Percentiles rank a stretch among this genome's conserved stretches.
Conservation (phyloP, 2,329 filamentous ascomycete genomes). For the Sordariomycetes sp. region DNA sequence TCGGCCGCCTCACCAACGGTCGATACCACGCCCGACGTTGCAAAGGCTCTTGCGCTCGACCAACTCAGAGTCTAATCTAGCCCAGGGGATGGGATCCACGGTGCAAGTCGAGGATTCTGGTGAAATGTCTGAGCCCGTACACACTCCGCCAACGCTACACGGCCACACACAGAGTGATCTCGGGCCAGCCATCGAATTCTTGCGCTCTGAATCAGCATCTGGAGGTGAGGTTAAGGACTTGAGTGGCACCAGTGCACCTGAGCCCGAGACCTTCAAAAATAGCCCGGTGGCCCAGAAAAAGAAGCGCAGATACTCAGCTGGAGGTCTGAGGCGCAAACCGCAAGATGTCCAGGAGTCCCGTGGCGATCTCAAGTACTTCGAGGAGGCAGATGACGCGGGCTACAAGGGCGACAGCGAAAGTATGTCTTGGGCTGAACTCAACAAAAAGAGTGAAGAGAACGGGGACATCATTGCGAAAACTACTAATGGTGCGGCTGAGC, state of each 20-base stretch:
- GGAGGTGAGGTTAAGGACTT: slow-evolving; percentile 41
- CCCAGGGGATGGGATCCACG: slow-evolving; percentile 6
- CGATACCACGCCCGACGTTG: slow-evolving; percentile 45
- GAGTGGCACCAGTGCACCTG: slow-evolving; percentile 56
- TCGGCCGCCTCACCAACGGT: slow-evolving; percentile 59
- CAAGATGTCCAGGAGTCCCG: slow-evolving; percentile 60
- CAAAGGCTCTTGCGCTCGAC: slow-evolving; percentile 34
- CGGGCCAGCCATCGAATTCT: slow-evolving; percentile 13
- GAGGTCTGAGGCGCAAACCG: slow-evolving; percentile 67
- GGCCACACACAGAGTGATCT: slow-evolving; percentile 23
- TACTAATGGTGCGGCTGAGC: slow-evolving; percentile 8
- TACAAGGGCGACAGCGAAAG: slow-evolving; percentile 54
- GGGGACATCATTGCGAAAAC: slow-evolving; percentile 3
- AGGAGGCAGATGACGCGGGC: slow-evolving; percentile 77
- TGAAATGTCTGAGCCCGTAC: slow-evolving; percentile 1
- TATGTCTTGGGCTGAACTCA: slow-evolving; percentile 4
- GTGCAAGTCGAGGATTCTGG: neutral
- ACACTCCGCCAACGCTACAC: slow-evolving; percentile 2
- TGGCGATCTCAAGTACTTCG: slow-evolving; percentile 81
- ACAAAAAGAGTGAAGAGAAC: neutral
- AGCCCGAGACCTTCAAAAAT: slow-evolving; percentile 45
- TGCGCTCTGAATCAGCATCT: slow-evolving; percentile 13
- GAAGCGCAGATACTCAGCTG: slow-evolving; percentile 76
- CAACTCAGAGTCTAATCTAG: slow-evolving; percentile 33
- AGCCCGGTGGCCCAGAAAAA: slow-evolving; percentile 30